Evolutionary conservation across 768 basidiomycete genomes (phyloP).

Genomic region (Tricholoma bakamatsutake): DNA sequence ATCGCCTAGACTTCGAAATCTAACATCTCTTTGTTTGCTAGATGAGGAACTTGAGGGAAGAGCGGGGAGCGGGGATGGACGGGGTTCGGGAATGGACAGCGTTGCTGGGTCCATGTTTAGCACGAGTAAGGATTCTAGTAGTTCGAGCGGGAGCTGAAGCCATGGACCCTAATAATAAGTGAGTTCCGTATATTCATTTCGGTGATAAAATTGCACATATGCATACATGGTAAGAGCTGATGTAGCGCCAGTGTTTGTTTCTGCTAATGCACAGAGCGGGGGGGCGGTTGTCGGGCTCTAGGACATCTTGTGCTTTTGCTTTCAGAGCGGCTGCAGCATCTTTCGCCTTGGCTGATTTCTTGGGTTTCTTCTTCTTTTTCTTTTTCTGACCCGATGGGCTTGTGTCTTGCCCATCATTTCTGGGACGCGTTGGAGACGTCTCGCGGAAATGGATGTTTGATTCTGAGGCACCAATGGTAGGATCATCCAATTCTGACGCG

Average conservation of each 20-base stretch:
- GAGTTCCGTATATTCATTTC: slow-evolving; percentile 10
- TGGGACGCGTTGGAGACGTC: slow-evolving; percentile 23
- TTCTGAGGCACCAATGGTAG: slow-evolving; percentile 5
- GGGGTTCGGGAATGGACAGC: slow-evolving; percentile 41
- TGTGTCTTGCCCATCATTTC: slow-evolving; percentile 19
- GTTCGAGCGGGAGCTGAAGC: slow-evolving; percentile 83
- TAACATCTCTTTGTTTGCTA: slow-evolving; percentile 40
- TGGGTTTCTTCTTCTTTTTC: slow-evolving; percentile 64
- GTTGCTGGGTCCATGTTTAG: slow-evolving; percentile 75
- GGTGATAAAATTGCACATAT: slow-evolving; percentile 32
- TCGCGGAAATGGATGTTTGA: slow-evolving; percentile 20
- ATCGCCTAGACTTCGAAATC: slow-evolving; percentile 36
- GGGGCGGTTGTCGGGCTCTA: slow-evolving; percentile 42
- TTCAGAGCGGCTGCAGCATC: slow-evolving; percentile 26
- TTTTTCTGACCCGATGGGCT: slow-evolving; percentile 42
- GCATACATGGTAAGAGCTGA: slow-evolving; percentile 86
- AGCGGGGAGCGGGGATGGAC: slow-evolving; percentile 28
- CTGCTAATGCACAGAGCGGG: slow-evolving; percentile 81
- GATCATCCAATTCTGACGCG: slow-evolving; percentile 6
- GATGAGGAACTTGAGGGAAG: slow-evolving; percentile 17
- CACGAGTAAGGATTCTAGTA: slow-evolving; percentile 74
- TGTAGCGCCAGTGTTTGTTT: slow-evolving; percentile 93
- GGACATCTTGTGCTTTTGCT: slow-evolving; percentile 22
- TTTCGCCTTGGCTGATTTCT: slow-evolving; percentile 47
- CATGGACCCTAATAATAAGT: slow-evolving; percentile 67